Percentiles rank a stretch among this genome's conserved stretches.
These are phyloP conservation scores for Mucor mucedo DNA, from an alignment of 371 early-diverging fungal genomes.

Conservation along the genomic window DNA sequence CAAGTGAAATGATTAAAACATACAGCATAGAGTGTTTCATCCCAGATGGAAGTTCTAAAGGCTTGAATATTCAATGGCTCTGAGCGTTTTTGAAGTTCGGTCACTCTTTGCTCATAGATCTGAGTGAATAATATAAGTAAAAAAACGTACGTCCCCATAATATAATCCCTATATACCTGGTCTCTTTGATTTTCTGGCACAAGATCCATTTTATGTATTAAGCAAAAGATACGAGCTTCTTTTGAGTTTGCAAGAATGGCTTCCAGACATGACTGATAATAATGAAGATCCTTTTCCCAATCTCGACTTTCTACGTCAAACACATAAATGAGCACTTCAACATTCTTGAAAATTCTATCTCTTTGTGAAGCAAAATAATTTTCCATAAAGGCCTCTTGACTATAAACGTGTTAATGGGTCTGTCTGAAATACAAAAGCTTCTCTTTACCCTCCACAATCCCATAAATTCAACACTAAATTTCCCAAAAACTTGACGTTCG, in stretches of 20 bases:
- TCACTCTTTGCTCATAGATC: constrained; percentile 73
- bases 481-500: constrained; percentile 93
- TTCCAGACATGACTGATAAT: constrained; percentile 90
- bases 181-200: constrained; percentile 80
- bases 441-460: constrained; percentile 88
- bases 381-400: constrained; percentile 97
- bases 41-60: constrained; percentile 95
- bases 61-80: constrained; percentile 74
- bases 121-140: constrained; percentile 23
- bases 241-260: constrained; percentile 81
- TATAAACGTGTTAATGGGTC: constrained; percentile 18
- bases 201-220: constrained; percentile 97
- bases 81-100: constrained; percentile 75
- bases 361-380: constrained; percentile 91
- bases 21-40: constrained; percentile 91
- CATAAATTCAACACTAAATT: constrained; percentile 94
- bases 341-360: constrained; percentile 95
- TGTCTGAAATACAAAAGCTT: neutral
- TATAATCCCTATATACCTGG: constrained; percentile 41
- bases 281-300: constrained; percentile 86
- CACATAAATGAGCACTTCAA: constrained; percentile 97
- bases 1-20: neutral
- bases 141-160: neutral
- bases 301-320: constrained; percentile 96
- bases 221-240: constrained; percentile 92